Evolutionary conservation across 1,139 yeast genomes (phyloP).

Genomic region (Pichia sp.): DNA sequence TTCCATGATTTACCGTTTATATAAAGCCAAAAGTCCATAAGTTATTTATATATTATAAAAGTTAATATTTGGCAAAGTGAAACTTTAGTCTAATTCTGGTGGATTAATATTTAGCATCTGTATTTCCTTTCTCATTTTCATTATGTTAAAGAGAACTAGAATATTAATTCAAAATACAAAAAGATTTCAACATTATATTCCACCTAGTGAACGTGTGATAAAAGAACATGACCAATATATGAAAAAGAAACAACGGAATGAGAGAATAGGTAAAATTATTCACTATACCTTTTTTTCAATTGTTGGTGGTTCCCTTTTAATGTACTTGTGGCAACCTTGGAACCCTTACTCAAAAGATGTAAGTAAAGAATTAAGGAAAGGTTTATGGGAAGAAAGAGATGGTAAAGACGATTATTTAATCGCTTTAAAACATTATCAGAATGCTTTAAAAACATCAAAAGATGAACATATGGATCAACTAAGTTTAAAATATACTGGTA

Average conservation of each 20-base stretch:
- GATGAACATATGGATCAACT: conserved; percentile 45
- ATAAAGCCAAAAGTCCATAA: too few species aligned
- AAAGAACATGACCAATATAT: conserved; percentile 4
- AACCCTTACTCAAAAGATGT: conserved; percentile 37
- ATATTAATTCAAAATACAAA: conserved; percentile 1
- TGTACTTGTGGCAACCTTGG: conserved; percentile 32
- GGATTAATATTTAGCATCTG: not conserved
- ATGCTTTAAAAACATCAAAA: conserved; percentile 42
- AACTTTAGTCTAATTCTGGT: too few species aligned
- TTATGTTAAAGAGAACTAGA: conserved; percentile 7
- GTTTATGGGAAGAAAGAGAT: conserved; percentile 78
- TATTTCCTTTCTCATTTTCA: not conserved
- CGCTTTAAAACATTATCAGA: conserved; percentile 62
- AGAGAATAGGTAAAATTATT: conserved; percentile 9
- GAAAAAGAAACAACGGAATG: conserved; percentile 6
- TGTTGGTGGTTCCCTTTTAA: conserved; percentile 15
- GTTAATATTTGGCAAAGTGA: too few species aligned
- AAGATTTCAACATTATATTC: conserved; percentile 9
- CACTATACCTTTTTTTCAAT: conserved; percentile 13
- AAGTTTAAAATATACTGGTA: conserved; percentile 73
- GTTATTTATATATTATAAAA: too few species aligned
- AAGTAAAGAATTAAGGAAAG: conserved; percentile 65
- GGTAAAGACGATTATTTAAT: conserved; percentile 54
- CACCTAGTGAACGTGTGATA: conserved; percentile 14
- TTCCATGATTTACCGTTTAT: too few species aligned